Percentiles rank a stretch among this genome's conserved stretches.
Evolutionary conservation across 1,284 basidiomycete genomes (phyloP).

Genomic region (Phellinidium pouzarii): DNA sequence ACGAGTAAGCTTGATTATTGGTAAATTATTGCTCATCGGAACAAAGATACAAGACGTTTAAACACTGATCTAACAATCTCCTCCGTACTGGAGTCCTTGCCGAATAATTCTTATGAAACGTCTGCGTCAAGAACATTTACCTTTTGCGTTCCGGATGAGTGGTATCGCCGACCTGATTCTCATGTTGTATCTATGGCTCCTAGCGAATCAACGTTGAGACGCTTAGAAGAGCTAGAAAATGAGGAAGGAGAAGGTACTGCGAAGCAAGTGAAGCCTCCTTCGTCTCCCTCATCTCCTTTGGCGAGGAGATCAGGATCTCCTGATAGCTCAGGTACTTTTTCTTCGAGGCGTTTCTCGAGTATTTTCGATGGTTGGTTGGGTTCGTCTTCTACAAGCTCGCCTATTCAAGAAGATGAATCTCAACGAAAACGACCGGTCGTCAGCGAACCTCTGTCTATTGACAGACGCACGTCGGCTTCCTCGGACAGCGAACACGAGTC

Average conservation of each 20-base stretch:
- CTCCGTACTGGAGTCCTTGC: constrained; percentile 32
- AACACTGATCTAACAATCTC: constrained; percentile 32
- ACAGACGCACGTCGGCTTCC: neutral
- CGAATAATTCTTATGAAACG: constrained; percentile 35
- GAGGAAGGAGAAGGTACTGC: constrained; percentile 57
- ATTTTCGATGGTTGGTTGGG: constrained; percentile 18
- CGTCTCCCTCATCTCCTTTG: constrained; percentile 22
- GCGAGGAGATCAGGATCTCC: constrained; percentile 18
- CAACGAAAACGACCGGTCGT: constrained; percentile 12
- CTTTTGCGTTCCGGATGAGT: constrained; percentile 70
- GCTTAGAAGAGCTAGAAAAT: constrained; percentile 45
- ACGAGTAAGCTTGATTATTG: constrained; percentile 2
- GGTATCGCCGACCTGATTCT: constrained; percentile 66
- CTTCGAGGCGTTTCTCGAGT: constrained; percentile 15
- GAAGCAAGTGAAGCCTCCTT: constrained; percentile 35
- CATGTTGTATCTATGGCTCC: constrained; percentile 42
- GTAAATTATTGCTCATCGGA: constrained; percentile 5
- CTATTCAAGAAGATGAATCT: constrained; percentile 1
- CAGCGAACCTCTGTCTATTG: constrained; percentile 16
- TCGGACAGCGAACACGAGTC: constrained; percentile 18
- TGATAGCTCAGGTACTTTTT: constrained; percentile 13
- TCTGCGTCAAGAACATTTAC: constrained; percentile 40
- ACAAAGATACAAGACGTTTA: constrained; percentile 26
- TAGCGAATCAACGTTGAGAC: constrained; percentile 44
- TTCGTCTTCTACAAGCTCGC: constrained; percentile 4